phyloP scores from a whole-genome alignment of 139 green algal genomes.

The Chlamydomonas asymmetrica region DNA sequence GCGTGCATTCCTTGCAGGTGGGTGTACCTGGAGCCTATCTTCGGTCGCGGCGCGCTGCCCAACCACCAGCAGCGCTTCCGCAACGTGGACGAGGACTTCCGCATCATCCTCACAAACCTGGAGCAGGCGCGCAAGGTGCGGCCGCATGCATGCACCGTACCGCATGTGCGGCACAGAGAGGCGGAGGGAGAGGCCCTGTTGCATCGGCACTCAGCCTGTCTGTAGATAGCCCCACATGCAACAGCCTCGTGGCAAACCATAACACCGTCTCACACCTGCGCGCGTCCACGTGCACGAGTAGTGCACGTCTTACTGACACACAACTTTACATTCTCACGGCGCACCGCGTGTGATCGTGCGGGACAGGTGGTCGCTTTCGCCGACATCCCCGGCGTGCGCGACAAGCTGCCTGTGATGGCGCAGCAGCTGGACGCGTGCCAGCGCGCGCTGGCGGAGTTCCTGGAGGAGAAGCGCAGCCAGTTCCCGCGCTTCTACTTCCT shows the following conservation, averaged over 20 bases:
- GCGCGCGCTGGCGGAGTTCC: constrained; percentile 72
- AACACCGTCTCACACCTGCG: no score
- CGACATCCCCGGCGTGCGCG: constrained; percentile 55
- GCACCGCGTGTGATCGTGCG: no score
- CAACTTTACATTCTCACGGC: no score
- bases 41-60: constrained; percentile 75
- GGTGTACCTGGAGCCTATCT: constrained; percentile 88
- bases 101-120: constrained; percentile 58
- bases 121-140: constrained; percentile 30
- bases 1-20: no score
- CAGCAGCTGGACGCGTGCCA: constrained; percentile 83
- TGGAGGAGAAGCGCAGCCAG: constrained; percentile 74
- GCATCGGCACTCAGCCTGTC: no score
- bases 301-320: no score
- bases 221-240: no score
- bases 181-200: no score
- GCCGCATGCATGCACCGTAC: background rate
- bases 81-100: constrained; percentile 80
- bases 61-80: constrained; percentile 70
- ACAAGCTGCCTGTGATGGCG: constrained; percentile 66
- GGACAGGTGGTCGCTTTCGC: constrained; percentile 57
- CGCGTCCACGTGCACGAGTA: no score
- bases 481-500: constrained; percentile 89
- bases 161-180: no score
- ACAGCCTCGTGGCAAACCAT: no score